phyloP scores from a whole-genome alignment of 1,284 basidiomycete genomes.

The Filobasidium uniguttulatum region DNA sequence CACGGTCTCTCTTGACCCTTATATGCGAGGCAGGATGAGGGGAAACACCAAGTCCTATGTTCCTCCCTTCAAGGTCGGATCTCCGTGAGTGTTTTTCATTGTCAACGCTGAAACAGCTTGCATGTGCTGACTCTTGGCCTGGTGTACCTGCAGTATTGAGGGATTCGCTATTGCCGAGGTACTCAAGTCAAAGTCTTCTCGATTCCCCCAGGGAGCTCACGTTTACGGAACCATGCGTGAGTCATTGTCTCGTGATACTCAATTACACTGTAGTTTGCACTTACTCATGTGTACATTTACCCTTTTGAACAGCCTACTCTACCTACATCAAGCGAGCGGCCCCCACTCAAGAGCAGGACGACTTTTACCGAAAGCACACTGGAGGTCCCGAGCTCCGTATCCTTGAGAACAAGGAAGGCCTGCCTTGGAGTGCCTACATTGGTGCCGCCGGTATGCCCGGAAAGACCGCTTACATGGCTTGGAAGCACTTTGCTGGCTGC shows the following conservation, averaged over 20 bases:
- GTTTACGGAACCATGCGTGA: constrained; percentile 13
- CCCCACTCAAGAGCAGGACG: constrained; percentile 6
- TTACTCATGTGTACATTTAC: neutral
- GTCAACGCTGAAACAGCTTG: neutral
- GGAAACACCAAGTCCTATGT: constrained; percentile 15
- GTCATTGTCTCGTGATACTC: neutral
- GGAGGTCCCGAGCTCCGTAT: constrained; percentile 1
- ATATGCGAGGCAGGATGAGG: constrained; percentile 41
- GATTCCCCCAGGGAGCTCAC: constrained; percentile 9
- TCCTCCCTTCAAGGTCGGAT: constrained; percentile 12
- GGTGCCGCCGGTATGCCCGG: constrained; percentile 29
- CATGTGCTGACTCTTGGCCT: neutral
- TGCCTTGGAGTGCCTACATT: constrained; percentile 19
- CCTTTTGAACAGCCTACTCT: neutral
- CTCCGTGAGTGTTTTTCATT: constrained; percentile 10
- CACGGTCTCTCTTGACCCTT: neutral
- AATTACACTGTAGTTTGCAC: neutral
- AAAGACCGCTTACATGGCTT: constrained; percentile 19
- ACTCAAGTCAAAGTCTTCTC: constrained; percentile 44
- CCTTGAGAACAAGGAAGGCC: constrained; percentile 10
- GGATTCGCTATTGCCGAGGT: constrained; percentile 62
- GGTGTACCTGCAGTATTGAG: neutral
- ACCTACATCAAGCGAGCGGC: neutral
- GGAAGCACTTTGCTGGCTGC: constrained; percentile 19
- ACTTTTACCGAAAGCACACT: constrained; percentile 8